Evolutionary conservation across 2,329 filamentous ascomycete species (phyloP), one percentile per base, ranked within the genome.

Genomic region (Alternaria arbusti): DNA sequence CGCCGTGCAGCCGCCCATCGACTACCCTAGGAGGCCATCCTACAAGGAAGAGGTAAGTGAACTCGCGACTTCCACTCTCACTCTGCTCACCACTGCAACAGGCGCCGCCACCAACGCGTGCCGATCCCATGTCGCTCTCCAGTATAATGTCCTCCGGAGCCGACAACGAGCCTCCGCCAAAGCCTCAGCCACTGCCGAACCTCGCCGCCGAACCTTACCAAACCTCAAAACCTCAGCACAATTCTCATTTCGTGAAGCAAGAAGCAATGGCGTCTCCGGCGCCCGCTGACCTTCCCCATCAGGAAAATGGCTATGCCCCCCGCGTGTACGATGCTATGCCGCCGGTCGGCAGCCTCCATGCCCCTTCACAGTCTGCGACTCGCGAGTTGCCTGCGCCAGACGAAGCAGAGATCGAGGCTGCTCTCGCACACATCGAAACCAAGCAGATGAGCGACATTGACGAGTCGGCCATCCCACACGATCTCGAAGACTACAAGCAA

Each of bases 91-190:
- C 55, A 44, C 46, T 57, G 49, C 44, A 30, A 61, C 61, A 75
- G 75, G 66, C 70, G 36, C 78, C 94, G 88, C 92, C 90, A 56
- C 88, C 91, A 87, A 91, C 91, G 54, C 89, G 94, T 78, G 90
- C 91, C 62, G 92, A 97, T 78, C 91, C 94, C 57, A 97, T 97
- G 94, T 96, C 94, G 6, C 96, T 98, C 76, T 96, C 93, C 69
- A 97, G 94, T 78, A 96, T 98, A 63, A 89, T 98, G 46, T 95
- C 93, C 15, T 95, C 93, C 5, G 94, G 88, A 70, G 86, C 91
- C 59, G 90, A 93, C 59, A 87, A 91, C 59, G 90, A 93, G 52
- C 89, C 91, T 57, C 85, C 88, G 15, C 80, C 79, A 54, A 86
- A 83, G 69, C 77, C 82, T 12, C 83, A 82, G 46, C 83, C 82